phyloP scores from a whole-genome alignment of 176 grass and related monocot species.

The Oryza meridionalis region DNA sequence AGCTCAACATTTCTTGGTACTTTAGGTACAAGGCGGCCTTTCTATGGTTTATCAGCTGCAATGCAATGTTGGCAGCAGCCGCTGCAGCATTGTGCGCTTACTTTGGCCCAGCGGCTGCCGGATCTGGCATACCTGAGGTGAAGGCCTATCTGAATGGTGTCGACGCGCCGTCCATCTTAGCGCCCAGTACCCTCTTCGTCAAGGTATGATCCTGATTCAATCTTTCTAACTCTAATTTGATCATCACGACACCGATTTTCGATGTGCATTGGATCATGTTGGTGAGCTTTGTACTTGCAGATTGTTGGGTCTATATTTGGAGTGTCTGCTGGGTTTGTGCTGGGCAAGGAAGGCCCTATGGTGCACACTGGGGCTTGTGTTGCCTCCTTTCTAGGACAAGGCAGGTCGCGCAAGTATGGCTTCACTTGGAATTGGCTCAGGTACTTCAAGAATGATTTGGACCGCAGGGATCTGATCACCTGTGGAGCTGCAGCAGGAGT shows the following conservation, averaged over 20 bases:
- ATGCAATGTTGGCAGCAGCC: slow-evolving; percentile 38
- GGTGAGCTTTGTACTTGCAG: slow-evolving; percentile 35
- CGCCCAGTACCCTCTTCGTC: slow-evolving; percentile 66
- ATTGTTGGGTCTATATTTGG: slow-evolving; percentile 73
- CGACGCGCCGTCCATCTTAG: slow-evolving; percentile 65
- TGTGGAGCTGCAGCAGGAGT: slow-evolving; percentile 76
- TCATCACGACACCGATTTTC: not conserved
- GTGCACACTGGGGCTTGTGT: slow-evolving; percentile 75
- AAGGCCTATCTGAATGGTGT: slow-evolving; percentile 78
- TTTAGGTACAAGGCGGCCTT: slow-evolving; percentile 59
- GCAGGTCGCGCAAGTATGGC: slow-evolving; percentile 60
- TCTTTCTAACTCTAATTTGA: not conserved
- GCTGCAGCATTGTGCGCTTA: slow-evolving; percentile 68
- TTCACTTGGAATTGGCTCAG: slow-evolving; percentile 72
- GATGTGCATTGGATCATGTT: not conserved
- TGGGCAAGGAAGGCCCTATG: slow-evolving; percentile 83
- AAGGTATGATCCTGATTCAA: slow-evolving; percentile 44
- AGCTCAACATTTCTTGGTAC: not conserved
- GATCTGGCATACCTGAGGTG: slow-evolving; percentile 79
- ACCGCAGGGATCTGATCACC: slow-evolving; percentile 72
- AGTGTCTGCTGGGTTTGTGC: slow-evolving; percentile 69
- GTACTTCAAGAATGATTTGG: slow-evolving; percentile 77
- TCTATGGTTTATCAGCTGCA: slow-evolving; percentile 48
- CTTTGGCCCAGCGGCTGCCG: slow-evolving; percentile 61
- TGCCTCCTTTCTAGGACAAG: slow-evolving; percentile 63